Conservation (phyloP, 306 rosid species). For the Cyclanthera cordifolia region DNA sequence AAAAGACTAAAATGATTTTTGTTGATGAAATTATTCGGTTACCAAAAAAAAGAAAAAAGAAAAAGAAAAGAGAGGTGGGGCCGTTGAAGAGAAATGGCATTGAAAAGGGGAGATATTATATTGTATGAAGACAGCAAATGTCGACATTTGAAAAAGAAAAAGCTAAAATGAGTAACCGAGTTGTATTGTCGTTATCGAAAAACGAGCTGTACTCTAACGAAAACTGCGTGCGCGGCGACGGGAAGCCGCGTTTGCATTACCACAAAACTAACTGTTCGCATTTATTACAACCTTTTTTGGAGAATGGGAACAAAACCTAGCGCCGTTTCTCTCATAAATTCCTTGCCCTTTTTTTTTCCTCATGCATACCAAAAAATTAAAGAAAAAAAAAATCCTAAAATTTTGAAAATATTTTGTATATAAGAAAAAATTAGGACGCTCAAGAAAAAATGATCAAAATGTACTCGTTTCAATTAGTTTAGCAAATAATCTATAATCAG, state of each 20-base stretch:
- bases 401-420: too few relatives aligned
- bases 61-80: neutral
- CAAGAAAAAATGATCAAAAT: too few relatives aligned
- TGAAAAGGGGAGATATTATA: neutral
- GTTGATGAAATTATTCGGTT: neutral
- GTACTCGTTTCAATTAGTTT: too few relatives aligned
- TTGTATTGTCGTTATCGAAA: neutral
- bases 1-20: too few relatives aligned
- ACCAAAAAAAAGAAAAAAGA: neutral
- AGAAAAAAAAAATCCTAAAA: too few relatives aligned
- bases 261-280: neutral
- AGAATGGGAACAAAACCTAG: too few relatives aligned
- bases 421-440: too few relatives aligned
- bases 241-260: constrained; percentile 4
- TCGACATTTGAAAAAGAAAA: neutral
- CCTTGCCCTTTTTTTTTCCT: too few relatives aligned
- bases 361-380: too few relatives aligned
- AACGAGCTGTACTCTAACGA: neutral
- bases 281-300: neutral
- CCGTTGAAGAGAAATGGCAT: neutral
- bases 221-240: constrained; percentile 6
- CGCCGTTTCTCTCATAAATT: too few relatives aligned
- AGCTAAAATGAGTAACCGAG: neutral
- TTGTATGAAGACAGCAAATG: neutral
- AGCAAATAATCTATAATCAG: too few relatives aligned